Evolutionary conservation across 108 stramenopile species (phyloP).

Genomic region (Nannochloropsis gaditana): DNA sequence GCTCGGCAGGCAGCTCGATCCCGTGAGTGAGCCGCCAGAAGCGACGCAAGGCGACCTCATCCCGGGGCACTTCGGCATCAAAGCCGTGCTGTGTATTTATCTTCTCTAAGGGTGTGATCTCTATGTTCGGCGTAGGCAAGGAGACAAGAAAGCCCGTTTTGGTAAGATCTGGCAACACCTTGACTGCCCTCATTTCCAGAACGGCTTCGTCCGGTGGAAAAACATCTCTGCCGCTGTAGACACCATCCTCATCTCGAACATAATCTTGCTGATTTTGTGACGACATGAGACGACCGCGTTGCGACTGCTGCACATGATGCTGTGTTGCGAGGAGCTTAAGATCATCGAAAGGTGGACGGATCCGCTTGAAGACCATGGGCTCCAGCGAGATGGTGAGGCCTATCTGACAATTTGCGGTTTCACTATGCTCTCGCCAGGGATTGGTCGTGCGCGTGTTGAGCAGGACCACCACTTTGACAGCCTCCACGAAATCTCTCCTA

Average conservation of each 20-base stretch:
- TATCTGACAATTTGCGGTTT: neutral
- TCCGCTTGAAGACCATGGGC: constrained; percentile 12
- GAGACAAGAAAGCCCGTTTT: neutral
- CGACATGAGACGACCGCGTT: too few species aligned
- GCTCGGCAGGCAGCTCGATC: neutral
- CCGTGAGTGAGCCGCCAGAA: neutral
- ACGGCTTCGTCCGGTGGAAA: neutral
- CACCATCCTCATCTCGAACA: neutral
- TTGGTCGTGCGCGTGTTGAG: neutral
- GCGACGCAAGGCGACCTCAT: constrained; percentile 4
- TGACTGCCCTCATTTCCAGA: neutral
- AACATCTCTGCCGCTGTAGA: neutral
- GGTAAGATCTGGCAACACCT: neutral
- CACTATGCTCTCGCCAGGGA: neutral
- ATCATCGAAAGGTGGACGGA: neutral
- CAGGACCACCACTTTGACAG: neutral
- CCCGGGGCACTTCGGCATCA: neutral
- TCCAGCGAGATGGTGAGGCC: neutral
- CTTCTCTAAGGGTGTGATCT: constrained; percentile 1
- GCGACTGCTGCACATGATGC: neutral
- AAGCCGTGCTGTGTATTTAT: neutral
- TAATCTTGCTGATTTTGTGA: neutral
- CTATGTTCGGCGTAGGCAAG: neutral
- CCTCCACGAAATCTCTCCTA: neutral
- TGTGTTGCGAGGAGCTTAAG: neutral